Evolutionary conservation across 1,284 basidiomycete species (phyloP).

Genomic region (Fomitopsis schrenkii): DNA sequence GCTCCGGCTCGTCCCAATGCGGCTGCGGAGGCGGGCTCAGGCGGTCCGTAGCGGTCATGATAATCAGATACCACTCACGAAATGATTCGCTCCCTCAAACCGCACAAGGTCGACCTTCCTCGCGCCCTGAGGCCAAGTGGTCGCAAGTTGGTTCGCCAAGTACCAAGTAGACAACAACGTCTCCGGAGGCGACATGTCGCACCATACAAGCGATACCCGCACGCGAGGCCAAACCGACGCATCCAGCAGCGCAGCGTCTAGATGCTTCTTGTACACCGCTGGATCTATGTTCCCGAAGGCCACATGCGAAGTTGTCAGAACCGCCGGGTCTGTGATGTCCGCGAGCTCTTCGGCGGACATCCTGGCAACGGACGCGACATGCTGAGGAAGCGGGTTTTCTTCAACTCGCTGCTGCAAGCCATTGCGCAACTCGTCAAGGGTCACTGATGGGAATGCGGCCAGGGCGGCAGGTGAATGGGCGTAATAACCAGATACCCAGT

Average conservation of each 20-base stretch:
- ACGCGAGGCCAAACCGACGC: background rate
- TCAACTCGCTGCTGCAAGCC: background rate
- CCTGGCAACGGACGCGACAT: background rate
- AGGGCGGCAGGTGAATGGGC: constrained; percentile 3
- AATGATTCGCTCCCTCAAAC: background rate
- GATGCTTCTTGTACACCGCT: constrained; percentile 7
- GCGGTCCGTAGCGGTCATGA: too few species aligned
- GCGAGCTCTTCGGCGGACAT: constrained; percentile 5
- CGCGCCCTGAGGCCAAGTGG: background rate
- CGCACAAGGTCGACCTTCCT: background rate
- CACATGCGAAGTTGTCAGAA: constrained; percentile 1
- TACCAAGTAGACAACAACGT: background rate
- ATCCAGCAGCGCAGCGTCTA: background rate
- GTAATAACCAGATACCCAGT: constrained; percentile 8
- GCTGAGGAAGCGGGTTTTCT: background rate
- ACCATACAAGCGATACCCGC: background rate
- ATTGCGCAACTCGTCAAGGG: background rate
- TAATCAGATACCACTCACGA: background rate
- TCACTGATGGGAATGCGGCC: background rate
- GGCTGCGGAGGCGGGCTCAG: background rate
- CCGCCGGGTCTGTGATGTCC: background rate
- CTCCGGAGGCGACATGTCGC: constrained; percentile 1
- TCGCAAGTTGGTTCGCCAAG: background rate
- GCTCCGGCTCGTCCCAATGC: constrained; percentile 2
- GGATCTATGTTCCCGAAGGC: constrained; percentile 1